These are phyloP conservation scores for Amanita polypyramis DNA, from an alignment of 768 basidiomycete species.

Conservation along the genomic window DNA sequence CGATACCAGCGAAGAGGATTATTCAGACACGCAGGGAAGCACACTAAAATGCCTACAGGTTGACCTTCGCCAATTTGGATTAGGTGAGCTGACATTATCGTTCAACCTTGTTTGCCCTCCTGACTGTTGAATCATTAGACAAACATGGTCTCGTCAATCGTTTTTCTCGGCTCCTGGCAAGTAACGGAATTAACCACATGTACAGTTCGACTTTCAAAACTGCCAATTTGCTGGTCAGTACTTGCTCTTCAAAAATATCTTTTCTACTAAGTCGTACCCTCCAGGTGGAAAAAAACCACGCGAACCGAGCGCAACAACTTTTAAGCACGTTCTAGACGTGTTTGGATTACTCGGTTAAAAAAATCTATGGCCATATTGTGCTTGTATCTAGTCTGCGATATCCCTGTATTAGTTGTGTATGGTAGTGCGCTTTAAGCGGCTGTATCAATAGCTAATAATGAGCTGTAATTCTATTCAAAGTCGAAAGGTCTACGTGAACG, in stretches of 20 bases:
- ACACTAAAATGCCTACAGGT: conserved; percentile 64
- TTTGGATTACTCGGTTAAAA: neutral
- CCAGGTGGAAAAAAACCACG: conserved; percentile 49
- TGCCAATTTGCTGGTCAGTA: conserved; percentile 61
- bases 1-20: conserved; percentile 30
- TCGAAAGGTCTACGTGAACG: neutral
- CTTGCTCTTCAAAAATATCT: neutral
- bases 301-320: conserved; percentile 44
- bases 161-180: conserved; percentile 63
- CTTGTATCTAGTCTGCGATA: conserved; percentile 1
- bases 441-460: conserved; percentile 2
- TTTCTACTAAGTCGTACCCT: conserved; percentile 1
- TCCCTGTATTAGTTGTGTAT: neutral
- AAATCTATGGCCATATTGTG: neutral
- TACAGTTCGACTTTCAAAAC: conserved; percentile 80
- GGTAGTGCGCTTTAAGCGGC: neutral
- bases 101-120: neutral
- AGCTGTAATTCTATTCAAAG: conserved; percentile 1
- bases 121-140: conserved; percentile 28
- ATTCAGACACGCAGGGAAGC: conserved; percentile 22
- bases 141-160: conserved; percentile 71
- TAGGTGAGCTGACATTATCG: conserved; percentile 34
- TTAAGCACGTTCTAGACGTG: conserved; percentile 41
- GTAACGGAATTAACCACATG: conserved; percentile 73
- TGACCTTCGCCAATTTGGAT: conserved; percentile 60